A percentile compares a stretch with the other conserved stretches of the same genome.
Conservation (phyloP, 257 asterid genomes). For the Salvia rosmarinus region DNA sequence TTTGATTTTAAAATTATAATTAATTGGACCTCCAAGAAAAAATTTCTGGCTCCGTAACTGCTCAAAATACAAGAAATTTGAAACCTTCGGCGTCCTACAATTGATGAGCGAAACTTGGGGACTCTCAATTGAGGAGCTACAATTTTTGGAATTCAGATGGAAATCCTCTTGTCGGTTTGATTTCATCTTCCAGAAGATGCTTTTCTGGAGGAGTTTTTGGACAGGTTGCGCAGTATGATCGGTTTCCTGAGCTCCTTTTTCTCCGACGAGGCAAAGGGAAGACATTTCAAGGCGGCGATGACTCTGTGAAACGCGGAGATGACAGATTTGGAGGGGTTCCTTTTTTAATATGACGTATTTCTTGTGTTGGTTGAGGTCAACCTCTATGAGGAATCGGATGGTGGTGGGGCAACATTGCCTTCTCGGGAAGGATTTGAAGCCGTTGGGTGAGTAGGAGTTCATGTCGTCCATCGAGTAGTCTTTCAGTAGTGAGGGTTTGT, state of each 20-base stretch:
- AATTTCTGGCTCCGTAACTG: no score
- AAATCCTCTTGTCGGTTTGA: slow-evolving; percentile 46
- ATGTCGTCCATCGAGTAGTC: slow-evolving; percentile 46
- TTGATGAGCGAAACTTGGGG: no score
- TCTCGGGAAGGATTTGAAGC: slow-evolving; percentile 49
- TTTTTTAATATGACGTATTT: slow-evolving; percentile 23
- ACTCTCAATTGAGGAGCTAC: no score
- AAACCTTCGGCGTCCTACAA: no score
- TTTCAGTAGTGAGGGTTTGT: slow-evolving; percentile 37
- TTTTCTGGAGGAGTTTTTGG: slow-evolving; percentile 46
- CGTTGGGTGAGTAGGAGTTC: slow-evolving; percentile 55
- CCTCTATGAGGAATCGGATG: slow-evolving; percentile 39
- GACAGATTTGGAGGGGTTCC: slow-evolving; percentile 40
- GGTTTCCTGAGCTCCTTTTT: slow-evolving; percentile 25
- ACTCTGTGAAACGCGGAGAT: slow-evolving; percentile 52
- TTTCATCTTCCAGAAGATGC: slow-evolving; percentile 57
- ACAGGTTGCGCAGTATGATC: slow-evolving; percentile 45
- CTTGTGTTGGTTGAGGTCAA: slow-evolving; percentile 27
- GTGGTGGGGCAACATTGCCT: slow-evolving; percentile 45
- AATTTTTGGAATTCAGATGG: no score
- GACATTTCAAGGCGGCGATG: slow-evolving; percentile 56
- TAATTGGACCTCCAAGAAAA: no score
- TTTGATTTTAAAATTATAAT: no score
- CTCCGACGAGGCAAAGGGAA: slow-evolving; percentile 40
- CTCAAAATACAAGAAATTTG: no score